Conservation (phyloP, 139 green algal genomes). For the Pedinophyceae sp. region DNA sequence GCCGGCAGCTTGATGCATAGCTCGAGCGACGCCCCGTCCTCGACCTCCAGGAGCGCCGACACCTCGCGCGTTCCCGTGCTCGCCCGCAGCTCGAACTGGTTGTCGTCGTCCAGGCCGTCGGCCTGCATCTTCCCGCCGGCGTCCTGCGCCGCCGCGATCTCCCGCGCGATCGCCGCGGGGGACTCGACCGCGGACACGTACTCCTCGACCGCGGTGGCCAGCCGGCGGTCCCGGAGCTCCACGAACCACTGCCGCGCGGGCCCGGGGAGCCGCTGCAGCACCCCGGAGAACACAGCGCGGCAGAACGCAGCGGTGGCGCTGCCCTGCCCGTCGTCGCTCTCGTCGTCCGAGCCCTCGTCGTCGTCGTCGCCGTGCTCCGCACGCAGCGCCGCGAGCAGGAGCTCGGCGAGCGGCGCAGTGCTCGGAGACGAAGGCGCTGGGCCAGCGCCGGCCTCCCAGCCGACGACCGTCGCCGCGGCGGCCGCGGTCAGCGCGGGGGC, state of each 20-base stretch:
- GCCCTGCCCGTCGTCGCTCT: neutral
- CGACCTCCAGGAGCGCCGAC: conserved; percentile 50
- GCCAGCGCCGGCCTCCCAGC: neutral
- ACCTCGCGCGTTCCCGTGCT: conserved; percentile 42
- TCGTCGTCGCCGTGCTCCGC: neutral
- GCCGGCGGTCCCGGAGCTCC: conserved; percentile 43
- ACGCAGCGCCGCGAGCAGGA: neutral
- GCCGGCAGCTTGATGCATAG: conserved; percentile 63
- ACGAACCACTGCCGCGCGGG: conserved; percentile 60
- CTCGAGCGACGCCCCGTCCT: conserved; percentile 72
- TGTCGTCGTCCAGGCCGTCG: neutral
- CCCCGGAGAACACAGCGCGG: conserved; percentile 32
- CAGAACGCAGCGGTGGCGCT: conserved; percentile 10
- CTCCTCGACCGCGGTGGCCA: conserved; percentile 41
- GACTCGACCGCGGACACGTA: conserved; percentile 63
- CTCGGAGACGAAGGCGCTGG: neutral
- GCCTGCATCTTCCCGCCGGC: conserved; percentile 2
- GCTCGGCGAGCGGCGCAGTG: neutral
- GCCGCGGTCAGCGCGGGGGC: neutral
- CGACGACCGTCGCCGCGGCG: neutral
- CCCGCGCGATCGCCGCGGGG: conserved; percentile 50
- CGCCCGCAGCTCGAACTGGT: conserved; percentile 41
- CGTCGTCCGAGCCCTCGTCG: conserved; percentile 2
- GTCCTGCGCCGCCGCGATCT: conserved; percentile 43
- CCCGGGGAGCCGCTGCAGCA: conserved; percentile 57